Percentiles rank a stretch among this genome's conserved stretches.
These are phyloP conservation scores for Aspergillus mulundensis DNA, from an alignment of 495 filamentous ascomycete genomes.

Conservation along the genomic window DNA sequence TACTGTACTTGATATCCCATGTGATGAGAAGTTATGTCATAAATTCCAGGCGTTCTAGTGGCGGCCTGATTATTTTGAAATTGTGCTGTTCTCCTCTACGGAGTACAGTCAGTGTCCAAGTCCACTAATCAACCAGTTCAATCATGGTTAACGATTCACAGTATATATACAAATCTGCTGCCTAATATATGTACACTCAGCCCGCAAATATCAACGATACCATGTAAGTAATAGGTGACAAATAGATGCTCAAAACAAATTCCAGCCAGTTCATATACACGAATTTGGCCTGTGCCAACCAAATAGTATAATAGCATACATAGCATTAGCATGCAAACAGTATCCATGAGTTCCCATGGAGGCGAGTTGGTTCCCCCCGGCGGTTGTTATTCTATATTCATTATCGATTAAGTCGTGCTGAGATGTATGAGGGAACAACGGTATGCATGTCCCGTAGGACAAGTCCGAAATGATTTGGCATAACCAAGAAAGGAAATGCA, in stretches of 20 bases:
- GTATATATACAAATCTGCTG: neutral
- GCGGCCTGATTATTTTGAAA: neutral
- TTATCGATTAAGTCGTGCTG: constrained; percentile 22
- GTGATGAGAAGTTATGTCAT: too few species aligned
- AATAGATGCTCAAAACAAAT: constrained; percentile 1
- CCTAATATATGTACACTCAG: neutral
- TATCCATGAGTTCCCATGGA: neutral
- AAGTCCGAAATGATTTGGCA: neutral
- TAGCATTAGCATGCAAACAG: neutral
- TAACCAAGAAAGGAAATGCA: neutral
- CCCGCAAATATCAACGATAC: constrained; percentile 1
- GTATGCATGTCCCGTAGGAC: neutral
- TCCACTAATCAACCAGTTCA: too few species aligned
- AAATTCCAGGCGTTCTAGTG: too few species aligned
- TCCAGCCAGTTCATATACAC: neutral
- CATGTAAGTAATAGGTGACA: neutral
- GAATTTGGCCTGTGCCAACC: too few species aligned
- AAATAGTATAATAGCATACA: too few species aligned
- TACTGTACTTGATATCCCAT: neutral
- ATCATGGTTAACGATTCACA: neutral
- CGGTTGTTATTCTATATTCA: constrained; percentile 19
- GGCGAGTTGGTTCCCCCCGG: neutral
- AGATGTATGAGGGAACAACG: neutral
- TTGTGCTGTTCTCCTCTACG: neutral
- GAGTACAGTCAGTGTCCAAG: neutral